Conservation (phyloP, 2,329 filamentous ascomycete species). For the Colletotrichum orchidophilum region DNA sequence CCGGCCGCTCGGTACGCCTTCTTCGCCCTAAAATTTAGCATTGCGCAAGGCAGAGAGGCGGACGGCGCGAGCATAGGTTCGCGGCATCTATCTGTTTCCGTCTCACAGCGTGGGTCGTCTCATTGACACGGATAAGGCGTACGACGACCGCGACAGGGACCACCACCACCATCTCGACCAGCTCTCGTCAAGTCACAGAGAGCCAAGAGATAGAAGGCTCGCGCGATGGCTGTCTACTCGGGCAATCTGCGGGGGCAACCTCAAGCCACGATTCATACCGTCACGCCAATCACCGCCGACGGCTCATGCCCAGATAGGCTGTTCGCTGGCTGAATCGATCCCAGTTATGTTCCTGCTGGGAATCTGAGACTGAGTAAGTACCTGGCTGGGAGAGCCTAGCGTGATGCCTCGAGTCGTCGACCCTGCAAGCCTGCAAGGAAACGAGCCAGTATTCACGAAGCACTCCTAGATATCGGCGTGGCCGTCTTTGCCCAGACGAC, state of each 20-base stretch:
- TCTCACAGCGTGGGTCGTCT: not conserved
- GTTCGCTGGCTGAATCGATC: not conserved
- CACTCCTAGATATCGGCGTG: constrained; percentile 6
- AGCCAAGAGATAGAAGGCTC: constrained; percentile 28
- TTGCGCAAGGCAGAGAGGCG: not conserved
- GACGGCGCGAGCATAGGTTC: not conserved
- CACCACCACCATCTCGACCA: not conserved
- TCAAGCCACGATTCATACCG: constrained; percentile 26
- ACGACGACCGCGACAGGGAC: not conserved
- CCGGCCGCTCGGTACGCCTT: constrained; percentile 10
- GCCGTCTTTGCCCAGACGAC: constrained; percentile 7
- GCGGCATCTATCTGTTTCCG: not conserved
- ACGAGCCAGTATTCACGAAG: not conserved
- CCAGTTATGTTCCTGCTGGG: not conserved
- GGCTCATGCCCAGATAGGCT: constrained; percentile 1
- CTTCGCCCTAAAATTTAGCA: not conserved
- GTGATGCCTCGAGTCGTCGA: not conserved
- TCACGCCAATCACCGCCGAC: constrained; percentile 16
- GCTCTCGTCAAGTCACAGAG: not conserved
- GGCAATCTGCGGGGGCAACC: constrained; percentile 29
- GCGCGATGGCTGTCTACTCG: constrained; percentile 16
- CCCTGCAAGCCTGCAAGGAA: not conserved
- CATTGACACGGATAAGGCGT: constrained; percentile 14
- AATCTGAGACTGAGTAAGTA: no score
- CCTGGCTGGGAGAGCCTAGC: constrained; percentile 20